Evolutionary conservation across 371 early-diverging fungal genomes (phyloP), one percentile per base, ranked within the genome.

Genomic region (Lichtheimia hyalospora): DNA sequence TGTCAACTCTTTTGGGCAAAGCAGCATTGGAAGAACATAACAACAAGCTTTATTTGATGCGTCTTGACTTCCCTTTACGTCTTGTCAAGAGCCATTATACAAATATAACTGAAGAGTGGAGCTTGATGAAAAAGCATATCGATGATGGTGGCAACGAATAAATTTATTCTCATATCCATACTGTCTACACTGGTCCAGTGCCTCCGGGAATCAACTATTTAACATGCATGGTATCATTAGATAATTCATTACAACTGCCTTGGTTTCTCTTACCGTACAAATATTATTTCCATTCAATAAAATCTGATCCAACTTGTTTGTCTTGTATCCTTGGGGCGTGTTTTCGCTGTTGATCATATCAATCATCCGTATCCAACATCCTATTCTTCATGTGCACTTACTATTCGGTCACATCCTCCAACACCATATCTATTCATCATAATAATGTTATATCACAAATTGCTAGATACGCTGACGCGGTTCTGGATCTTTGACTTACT

Each of bases 241-340:
- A 16, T 56, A 7, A 5, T 43, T 5, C 14, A 25, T 3, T 10
- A 2, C 25, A n/a, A 24, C 16, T 55, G 7, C 16, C 15, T 15
- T 16, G 18, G n/a, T 48, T 21, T 14, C 18, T 49, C 79, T 68
- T 81, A 95, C 91, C 87, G 95, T 93, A 80, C 95, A 95, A 60
- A 98, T 95, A 69, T 95, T 92, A 81, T 92, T 96, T 18, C 97
- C 97, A 69, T 97, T 98, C 56, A 98, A 81, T 48, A 98, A 83
- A 42, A 98, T 92, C 68, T 96, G 93, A 50, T 92, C 89, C 49
- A 94, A 74, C 52, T 92, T 84, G 54, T 83, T 89, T 3, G 85
- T 82, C 61, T 85, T 88, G 59, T 84, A 75, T 39, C 96, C 96
- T 40, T 86, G 86, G 2, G 89, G 83, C 1, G 93, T 89, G 57